A percentile compares a stretch with the other conserved stretches of the same genome.
phyloP scores from a whole-genome alignment of 2,329 filamentous ascomycete species.

The Pseudomassariella vexata region DNA sequence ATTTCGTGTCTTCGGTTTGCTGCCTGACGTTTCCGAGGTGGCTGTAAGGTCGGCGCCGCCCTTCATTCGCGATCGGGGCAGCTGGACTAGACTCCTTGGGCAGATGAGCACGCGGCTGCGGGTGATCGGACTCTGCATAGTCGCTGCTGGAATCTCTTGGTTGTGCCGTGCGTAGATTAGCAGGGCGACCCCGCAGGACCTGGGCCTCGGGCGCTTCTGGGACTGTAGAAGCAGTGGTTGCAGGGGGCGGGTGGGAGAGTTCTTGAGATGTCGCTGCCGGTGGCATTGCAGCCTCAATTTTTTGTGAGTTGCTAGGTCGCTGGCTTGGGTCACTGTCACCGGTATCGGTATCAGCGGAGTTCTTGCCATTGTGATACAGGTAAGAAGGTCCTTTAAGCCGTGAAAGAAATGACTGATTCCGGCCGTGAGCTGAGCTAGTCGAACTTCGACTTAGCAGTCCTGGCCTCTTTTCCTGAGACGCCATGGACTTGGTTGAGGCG shows the following conservation, averaged over 20 bases:
- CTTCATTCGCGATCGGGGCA: constrained; percentile 4
- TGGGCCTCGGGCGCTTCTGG: background rate
- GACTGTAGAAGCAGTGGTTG: background rate
- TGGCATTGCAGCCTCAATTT: constrained; percentile 4
- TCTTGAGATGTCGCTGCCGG: background rate
- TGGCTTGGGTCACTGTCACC: constrained; percentile 9
- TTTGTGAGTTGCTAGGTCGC: constrained; percentile 12
- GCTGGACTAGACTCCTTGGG: background rate
- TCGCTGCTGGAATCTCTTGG: constrained; percentile 7
- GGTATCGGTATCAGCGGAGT: constrained; percentile 9
- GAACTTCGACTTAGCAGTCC: constrained; percentile 14
- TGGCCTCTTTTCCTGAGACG: constrained; percentile 20
- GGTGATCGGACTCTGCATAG: background rate
- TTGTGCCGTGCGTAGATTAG: background rate
- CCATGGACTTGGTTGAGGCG: constrained; percentile 20
- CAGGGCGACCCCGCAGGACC: constrained; percentile 2
- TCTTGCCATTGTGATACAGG: constrained; percentile 17
- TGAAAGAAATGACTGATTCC: constrained; percentile 24
- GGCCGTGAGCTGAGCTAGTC: constrained; percentile 17
- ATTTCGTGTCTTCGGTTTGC: background rate
- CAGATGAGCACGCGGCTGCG: background rate
- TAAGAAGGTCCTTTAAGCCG: constrained; percentile 26
- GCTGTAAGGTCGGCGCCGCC: constrained; percentile 5
- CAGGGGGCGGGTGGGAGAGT: background rate
- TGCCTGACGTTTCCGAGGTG: background rate